Conservation (phyloP, 176 grass and related monocot genomes). For the Secale cereale region DNA sequence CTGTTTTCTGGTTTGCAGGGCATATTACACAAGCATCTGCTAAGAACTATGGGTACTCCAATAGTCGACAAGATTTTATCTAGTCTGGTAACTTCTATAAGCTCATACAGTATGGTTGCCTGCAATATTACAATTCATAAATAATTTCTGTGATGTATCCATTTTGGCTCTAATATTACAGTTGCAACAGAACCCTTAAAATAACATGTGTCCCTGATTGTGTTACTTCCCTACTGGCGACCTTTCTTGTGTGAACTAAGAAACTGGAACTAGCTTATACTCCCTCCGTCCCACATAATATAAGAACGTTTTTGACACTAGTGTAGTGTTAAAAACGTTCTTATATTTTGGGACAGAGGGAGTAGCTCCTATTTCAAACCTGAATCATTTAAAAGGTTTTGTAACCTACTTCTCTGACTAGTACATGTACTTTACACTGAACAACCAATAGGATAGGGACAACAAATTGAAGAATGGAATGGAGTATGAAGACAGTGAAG, state of each 20-base stretch:
- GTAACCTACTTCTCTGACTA: slow-evolving; percentile 8
- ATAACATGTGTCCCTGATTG: not conserved
- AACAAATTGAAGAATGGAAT: slow-evolving; percentile 93
- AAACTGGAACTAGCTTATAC: not conserved
- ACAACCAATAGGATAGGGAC: slow-evolving; percentile 60
- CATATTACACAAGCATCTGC: slow-evolving; percentile 90
- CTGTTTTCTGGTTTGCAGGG: slow-evolving; percentile 41
- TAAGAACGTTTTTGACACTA: no score
- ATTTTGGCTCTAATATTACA: not conserved
- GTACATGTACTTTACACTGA: slow-evolving; percentile 18
- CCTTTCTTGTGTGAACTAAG: slow-evolving; percentile 10
- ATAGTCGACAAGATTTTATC: slow-evolving; percentile 71
- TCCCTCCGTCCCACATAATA: no score
- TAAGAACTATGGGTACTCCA: slow-evolving; percentile 70
- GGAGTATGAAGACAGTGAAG: slow-evolving; percentile 56
- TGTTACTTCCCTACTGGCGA: not conserved
- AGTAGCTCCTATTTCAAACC: not conserved
- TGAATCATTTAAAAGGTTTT: slow-evolving; percentile 17
- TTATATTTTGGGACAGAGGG: no score
- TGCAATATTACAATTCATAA: not conserved
- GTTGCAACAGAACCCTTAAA: not conserved
- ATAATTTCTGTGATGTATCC: not conserved
- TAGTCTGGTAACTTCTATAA: slow-evolving; percentile 56
- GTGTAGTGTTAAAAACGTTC: no score
- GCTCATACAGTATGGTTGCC: not conserved